A percentile compares a stretch with the other conserved stretches of the same genome.
Evolutionary conservation across 2,329 filamentous ascomycete species (phyloP).

Genomic region (Exophiala xenobiotica): DNA sequence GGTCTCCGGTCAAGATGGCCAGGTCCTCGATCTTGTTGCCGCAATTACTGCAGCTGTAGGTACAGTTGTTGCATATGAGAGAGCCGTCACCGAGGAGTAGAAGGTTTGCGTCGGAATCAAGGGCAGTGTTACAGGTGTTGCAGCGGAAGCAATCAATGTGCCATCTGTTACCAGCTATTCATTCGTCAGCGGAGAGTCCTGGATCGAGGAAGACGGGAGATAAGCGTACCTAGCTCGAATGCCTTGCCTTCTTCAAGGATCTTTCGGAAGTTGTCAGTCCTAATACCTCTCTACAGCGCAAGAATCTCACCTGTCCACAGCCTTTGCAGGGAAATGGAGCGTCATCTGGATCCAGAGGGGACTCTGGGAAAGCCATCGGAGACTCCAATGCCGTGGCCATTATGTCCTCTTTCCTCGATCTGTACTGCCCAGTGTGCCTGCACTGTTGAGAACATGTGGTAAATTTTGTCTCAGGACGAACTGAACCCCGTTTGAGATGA

Average conservation of each 20-base stretch:
- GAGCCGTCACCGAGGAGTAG: slow-evolving; percentile 96
- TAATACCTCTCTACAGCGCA: slow-evolving; percentile 13
- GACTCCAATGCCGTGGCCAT: slow-evolving; percentile 61
- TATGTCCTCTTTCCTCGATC: slow-evolving; percentile 10
- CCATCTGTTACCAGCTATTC: slow-evolving; percentile 87
- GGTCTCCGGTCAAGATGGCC: slow-evolving; percentile 94
- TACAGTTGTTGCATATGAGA: slow-evolving; percentile 98
- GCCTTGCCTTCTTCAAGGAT: slow-evolving; percentile 98
- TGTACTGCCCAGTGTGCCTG: slow-evolving; percentile 11
- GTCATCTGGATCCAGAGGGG: slow-evolving; percentile 74
- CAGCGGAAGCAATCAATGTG: slow-evolving; percentile 99
- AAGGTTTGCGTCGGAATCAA: slow-evolving; percentile 97
- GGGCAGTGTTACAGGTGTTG: slow-evolving; percentile 89
- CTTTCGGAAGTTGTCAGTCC: slow-evolving; percentile 48
- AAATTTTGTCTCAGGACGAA: slow-evolving; percentile 8
- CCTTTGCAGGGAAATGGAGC: slow-evolving; percentile 83
- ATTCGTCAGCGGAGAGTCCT: slow-evolving; percentile 34
- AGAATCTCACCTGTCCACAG: slow-evolving; percentile 73
- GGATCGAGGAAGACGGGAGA: slow-evolving; percentile 17
- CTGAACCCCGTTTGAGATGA: slow-evolving; percentile 5
- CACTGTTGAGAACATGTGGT: slow-evolving; percentile 16
- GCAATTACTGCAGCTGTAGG: slow-evolving; percentile 96
- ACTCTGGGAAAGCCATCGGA: slow-evolving; percentile 56
- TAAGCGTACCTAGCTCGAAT: slow-evolving; percentile 77
- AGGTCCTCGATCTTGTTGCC: slow-evolving; percentile 97